Evolutionary conservation across 768 basidiomycete genomes (phyloP).

Genomic region (Collybia sordida): DNA sequence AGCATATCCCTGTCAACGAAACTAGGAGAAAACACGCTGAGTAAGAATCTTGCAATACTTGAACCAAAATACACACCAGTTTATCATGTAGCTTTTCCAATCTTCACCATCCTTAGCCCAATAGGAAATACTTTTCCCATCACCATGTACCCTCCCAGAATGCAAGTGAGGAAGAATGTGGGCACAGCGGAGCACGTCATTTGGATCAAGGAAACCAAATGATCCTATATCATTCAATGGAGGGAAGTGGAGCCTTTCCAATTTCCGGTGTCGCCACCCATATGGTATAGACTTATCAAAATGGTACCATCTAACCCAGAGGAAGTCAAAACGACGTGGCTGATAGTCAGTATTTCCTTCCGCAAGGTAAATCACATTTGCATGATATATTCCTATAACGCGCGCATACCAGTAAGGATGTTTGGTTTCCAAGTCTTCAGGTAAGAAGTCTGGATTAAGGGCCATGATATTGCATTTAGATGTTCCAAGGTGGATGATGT

Average conservation of each 20-base stretch:
- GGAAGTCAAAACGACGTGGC: no score
- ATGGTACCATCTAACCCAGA: neutral
- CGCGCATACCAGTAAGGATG: neutral
- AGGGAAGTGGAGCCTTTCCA: neutral
- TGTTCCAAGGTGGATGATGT: neutral
- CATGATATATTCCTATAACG: no score
- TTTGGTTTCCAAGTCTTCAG: no score
- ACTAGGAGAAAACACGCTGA: neutral
- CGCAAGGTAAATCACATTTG: no score
- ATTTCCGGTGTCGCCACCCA: neutral
- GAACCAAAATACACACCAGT: neutral
- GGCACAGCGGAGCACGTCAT: no score
- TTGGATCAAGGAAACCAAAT: neutral
- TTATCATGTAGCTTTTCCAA: conserved; percentile 1
- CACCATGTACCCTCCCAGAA: neutral
- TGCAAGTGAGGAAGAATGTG: no score
- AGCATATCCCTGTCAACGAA: conserved; percentile 5
- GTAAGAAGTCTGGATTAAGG: no score
- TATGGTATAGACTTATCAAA: neutral
- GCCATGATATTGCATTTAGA: no score
- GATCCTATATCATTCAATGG: neutral
- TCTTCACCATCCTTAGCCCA: neutral
- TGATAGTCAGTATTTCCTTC: no score
- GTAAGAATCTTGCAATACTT: neutral
- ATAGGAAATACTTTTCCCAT: neutral